Conservation (phyloP, 139 green algal genomes). For the Tetradesmus obliquus region DNA sequence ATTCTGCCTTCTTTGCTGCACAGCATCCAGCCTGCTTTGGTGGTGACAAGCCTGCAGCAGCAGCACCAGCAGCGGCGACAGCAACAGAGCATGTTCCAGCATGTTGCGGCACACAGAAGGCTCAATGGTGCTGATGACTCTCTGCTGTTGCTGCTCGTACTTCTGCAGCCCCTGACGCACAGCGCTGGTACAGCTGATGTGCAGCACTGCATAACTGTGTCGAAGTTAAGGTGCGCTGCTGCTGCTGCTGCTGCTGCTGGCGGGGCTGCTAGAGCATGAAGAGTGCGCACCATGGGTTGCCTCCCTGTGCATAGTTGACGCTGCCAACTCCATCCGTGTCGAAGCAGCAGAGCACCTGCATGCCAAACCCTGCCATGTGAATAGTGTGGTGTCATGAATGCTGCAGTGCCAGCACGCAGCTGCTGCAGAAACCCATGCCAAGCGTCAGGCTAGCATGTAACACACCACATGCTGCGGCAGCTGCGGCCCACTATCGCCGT, state of each 20-base stretch:
- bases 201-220: neutral
- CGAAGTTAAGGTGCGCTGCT: neutral
- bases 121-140: neutral
- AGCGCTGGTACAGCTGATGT: neutral
- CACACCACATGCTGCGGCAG: neutral
- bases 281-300: constrained; percentile 29
- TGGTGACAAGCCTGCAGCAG: constrained; percentile 33
- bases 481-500: too few species aligned
- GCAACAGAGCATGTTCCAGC: neutral
- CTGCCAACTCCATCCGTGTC: constrained; percentile 34
- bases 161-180: neutral
- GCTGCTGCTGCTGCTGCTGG: neutral
- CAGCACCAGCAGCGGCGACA: neutral
- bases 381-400: neutral
- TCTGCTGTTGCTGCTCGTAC: neutral
- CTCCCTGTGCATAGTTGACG: constrained; percentile 23
- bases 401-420: neutral
- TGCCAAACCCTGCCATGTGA: neutral
- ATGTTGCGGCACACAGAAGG: neutral
- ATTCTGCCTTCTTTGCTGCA: constrained; percentile 33
- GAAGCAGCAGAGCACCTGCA: constrained; percentile 27
- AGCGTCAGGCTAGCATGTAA: neutral
- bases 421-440: neutral
- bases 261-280: too few species aligned
- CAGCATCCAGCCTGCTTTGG: constrained; percentile 15